Evolutionary conservation across 1,139 yeast genomes (phyloP).

Genomic region (Geotrichum reessii): DNA sequence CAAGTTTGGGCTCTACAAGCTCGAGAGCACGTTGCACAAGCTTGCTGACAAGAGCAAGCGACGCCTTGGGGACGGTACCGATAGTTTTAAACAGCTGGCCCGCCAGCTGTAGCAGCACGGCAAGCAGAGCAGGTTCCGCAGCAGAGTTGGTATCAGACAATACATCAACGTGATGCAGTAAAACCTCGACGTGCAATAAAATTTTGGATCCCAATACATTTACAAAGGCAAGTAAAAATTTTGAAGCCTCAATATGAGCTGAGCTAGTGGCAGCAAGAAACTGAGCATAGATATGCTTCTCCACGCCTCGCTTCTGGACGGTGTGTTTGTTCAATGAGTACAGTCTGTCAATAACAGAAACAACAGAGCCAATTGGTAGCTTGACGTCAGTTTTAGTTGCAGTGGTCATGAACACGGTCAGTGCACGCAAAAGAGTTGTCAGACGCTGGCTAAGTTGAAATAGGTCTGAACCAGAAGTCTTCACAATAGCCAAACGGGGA

Average conservation of each 20-base stretch:
- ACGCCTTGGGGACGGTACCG: constrained; percentile 21
- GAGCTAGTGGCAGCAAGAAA: constrained; percentile 24
- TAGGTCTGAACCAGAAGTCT: constrained; percentile 3
- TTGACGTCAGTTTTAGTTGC: constrained; percentile 29
- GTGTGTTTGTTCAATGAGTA: constrained; percentile 23
- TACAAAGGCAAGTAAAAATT: constrained; percentile 19
- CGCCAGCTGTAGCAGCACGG: constrained; percentile 21
- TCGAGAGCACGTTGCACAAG: constrained; percentile 23
- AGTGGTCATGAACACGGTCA: constrained; percentile 26
- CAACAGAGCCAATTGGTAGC: constrained; percentile 30
- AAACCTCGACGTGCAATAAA: constrained; percentile 27
- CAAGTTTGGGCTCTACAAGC: constrained; percentile 38
- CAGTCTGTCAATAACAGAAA: constrained; percentile 27
- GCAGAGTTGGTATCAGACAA: constrained; percentile 18
- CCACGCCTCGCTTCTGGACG: constrained; percentile 22
- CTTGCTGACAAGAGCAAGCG: constrained; percentile 17
- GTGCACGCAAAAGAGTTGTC: constrained; percentile 24
- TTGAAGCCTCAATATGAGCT: constrained; percentile 23
- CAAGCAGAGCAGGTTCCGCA: constrained; percentile 12
- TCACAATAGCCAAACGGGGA: constrained; percentile 10
- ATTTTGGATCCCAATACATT: constrained; percentile 24
- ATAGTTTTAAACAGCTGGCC: constrained; percentile 19
- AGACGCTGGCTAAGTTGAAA: constrained; percentile 18
- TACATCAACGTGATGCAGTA: constrained; percentile 26
- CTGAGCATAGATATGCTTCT: constrained; percentile 20